A percentile compares a stretch with the other conserved stretches of the same genome.
These are phyloP conservation scores for Pleurotus cornucopiae DNA, from an alignment of 768 basidiomycete species.

Conservation along the genomic window DNA sequence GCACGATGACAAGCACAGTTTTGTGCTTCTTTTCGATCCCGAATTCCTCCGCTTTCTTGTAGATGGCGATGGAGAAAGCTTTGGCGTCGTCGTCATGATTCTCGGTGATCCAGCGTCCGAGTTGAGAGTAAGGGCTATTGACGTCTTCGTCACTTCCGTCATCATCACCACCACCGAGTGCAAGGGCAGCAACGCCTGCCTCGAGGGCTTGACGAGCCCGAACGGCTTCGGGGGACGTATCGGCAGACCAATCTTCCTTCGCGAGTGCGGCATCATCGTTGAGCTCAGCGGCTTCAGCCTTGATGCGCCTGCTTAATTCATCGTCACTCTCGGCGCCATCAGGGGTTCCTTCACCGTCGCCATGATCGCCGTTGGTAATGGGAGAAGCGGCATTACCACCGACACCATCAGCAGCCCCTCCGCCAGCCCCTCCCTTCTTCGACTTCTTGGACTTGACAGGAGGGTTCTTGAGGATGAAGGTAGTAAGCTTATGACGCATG, in stretches of 20 bases:
- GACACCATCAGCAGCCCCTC: conserved; percentile 21
- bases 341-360: conserved; percentile 38
- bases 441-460: conserved; percentile 83
- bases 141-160: conserved; percentile 86
- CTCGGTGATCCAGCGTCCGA: conserved; percentile 83
- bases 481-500: conserved; percentile 95
- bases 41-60: conserved; percentile 85
- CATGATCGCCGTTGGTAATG: conserved; percentile 29
- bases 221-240: conserved; percentile 87
- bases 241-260: conserved; percentile 87
- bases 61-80: conserved; percentile 63
- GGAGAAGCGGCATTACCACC: conserved; percentile 16
- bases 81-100: conserved; percentile 41
- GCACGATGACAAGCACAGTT: conserved; percentile 76
- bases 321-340: conserved; percentile 80
- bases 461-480: conserved; percentile 97
- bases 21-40: conserved; percentile 96
- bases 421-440: conserved; percentile 47
- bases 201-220: conserved; percentile 76
- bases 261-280: conserved; percentile 55
- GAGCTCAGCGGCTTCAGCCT: conserved; percentile 80
- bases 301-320: conserved; percentile 86
- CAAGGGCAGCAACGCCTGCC: conserved; percentile 47
- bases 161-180: conserved; percentile 55
- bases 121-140: conserved; percentile 80